Percentiles rank a stretch among this genome's conserved stretches.
phyloP scores from a whole-genome alignment of 2,329 filamentous ascomycete species.

The Hymenotorrendiella dingleyae region DNA sequence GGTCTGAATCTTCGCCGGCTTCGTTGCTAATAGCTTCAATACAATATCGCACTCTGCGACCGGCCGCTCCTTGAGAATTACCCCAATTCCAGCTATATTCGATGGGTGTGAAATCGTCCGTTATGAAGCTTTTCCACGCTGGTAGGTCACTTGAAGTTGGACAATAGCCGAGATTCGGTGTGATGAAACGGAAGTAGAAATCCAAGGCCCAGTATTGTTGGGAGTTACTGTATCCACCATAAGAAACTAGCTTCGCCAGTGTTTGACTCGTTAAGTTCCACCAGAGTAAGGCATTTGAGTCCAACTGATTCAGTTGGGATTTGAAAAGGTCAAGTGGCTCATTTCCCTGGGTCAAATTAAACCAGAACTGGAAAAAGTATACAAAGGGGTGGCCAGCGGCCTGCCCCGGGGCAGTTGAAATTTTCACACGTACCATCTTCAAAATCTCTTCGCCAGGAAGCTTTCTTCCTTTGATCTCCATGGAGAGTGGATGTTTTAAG shows the following conservation, averaged over 20 bases:
- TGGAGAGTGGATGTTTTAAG: too few relatives aligned
- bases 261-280: not conserved
- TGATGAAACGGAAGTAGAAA: not conserved
- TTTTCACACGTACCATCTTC: too few relatives aligned
- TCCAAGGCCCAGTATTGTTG: not conserved
- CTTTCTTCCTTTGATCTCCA: too few relatives aligned
- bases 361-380: too few relatives aligned
- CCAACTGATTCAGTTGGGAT: too few relatives aligned
- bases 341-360: too few relatives aligned
- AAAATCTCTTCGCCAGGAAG: too few relatives aligned
- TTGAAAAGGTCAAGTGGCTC: too few relatives aligned
- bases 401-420: too few relatives aligned
- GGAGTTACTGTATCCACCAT: not conserved
- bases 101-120: constrained; percentile 1
- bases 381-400: too few relatives aligned
- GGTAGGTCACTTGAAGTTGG: not conserved
- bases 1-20: not conserved
- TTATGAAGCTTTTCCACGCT: constrained; percentile 1
- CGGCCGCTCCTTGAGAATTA: not conserved
- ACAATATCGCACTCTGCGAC: not conserved
- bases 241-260: not conserved
- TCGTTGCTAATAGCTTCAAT: not conserved
- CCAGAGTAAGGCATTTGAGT: not conserved
- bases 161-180: not conserved
- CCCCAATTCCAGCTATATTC: constrained; percentile 5